phyloP scores from a whole-genome alignment of 208 protist species.

The Vickermania spadyakhi region DNA sequence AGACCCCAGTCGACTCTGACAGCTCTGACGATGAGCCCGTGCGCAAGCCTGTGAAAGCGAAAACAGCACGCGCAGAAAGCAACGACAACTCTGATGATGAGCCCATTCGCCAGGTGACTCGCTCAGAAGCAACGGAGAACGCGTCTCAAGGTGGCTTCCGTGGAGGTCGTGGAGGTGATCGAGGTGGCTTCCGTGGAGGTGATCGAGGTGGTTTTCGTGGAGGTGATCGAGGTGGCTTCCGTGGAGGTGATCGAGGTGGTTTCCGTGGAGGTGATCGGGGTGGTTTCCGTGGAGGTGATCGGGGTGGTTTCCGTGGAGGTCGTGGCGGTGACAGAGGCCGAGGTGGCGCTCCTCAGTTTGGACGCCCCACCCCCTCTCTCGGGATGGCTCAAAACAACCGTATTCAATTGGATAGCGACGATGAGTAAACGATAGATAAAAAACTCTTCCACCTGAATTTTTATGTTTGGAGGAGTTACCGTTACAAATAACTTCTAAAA shows the following conservation, averaged over 20 bases:
- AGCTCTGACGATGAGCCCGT: constrained; percentile 49
- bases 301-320: constrained; percentile 14
- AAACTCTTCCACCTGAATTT: no score
- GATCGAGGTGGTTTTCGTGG: constrained; percentile 23
- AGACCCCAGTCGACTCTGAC: constrained; percentile 15
- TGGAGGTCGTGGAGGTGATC: constrained; percentile 28
- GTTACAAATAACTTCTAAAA: no score
- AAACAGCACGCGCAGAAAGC: constrained; percentile 2
- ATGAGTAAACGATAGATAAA: constrained; percentile 28
- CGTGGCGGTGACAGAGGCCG: constrained; percentile 16
- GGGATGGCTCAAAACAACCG: constrained; percentile 39
- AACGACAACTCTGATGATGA: constrained; percentile 16
- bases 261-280: constrained; percentile 31
- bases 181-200: constrained; percentile 24
- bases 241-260: constrained; percentile 26
- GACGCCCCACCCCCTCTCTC: constrained; percentile 35
- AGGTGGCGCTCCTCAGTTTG: constrained; percentile 56
- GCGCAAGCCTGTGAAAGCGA: constrained; percentile 30
- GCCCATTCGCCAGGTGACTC: constrained; percentile 27
- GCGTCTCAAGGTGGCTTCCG: constrained; percentile 8
- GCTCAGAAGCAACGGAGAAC: constrained; percentile 19
- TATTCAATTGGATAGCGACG: constrained; percentile 68
- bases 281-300: constrained; percentile 25
- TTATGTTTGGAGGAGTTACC: no score
- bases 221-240: constrained; percentile 24